Evolutionary conservation across 106 monocot genomes (phyloP).

Genomic region (Phalaenopsis equestris): DNA sequence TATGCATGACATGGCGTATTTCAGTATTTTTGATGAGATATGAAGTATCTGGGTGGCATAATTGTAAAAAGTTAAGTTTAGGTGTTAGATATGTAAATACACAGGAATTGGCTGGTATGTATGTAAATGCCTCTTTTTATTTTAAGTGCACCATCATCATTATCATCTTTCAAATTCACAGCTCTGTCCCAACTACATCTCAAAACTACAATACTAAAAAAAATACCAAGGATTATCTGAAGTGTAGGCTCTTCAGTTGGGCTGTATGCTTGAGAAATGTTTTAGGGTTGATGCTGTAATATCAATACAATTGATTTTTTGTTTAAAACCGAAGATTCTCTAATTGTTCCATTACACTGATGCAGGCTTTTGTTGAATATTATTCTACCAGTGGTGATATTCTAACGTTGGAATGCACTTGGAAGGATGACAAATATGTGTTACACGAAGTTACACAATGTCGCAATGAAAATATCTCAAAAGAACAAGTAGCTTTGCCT

Average conservation of each 20-base stretch:
- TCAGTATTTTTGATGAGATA: no score
- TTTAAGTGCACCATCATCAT: neutral
- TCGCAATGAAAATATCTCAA: conserved; percentile 8
- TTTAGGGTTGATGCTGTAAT: neutral
- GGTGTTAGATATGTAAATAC: no score
- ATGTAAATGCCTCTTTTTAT: neutral
- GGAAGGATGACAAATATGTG: conserved; percentile 88
- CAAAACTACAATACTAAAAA: neutral
- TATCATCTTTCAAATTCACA: neutral
- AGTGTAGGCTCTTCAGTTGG: neutral
- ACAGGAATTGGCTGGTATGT: no score
- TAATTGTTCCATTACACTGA: neutral
- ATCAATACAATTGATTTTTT: neutral
- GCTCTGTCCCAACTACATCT: neutral
- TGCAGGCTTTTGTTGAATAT: conserved; percentile 76
- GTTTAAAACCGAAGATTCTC: neutral
- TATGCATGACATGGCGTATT: no score
- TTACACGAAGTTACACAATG: conserved; percentile 48
- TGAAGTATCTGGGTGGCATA: no score
- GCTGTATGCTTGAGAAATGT: neutral
- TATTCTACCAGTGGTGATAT: conserved; percentile 32
- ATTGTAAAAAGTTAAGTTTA: no score
- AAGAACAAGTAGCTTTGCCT: conserved; percentile 15
- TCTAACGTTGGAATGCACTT: conserved; percentile 52
- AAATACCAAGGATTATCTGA: neutral